Evolutionary conservation across 1,284 basidiomycete genomes (phyloP).

Genomic region (Grifola frondosa): DNA sequence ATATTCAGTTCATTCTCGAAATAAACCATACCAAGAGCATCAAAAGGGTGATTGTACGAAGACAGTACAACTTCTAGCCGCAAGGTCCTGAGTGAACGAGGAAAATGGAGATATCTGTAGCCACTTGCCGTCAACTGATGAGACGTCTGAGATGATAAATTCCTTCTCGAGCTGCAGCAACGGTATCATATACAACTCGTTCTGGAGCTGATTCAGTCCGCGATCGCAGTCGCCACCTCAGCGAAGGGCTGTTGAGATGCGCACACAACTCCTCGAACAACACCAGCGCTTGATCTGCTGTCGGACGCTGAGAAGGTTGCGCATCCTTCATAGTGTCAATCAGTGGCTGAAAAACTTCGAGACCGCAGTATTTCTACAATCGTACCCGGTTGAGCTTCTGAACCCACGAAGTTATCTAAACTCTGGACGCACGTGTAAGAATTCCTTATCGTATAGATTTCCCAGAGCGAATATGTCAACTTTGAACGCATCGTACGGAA

Average conservation of each 20-base stretch:
- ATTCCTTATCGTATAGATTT: slow-evolving; percentile 21
- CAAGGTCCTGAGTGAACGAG: no score
- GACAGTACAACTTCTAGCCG: no score
- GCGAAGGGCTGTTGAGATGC: neutral
- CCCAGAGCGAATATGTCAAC: slow-evolving; percentile 32
- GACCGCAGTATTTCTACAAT: slow-evolving; percentile 7
- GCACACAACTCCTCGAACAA: neutral
- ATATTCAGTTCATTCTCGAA: no score
- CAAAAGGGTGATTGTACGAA: no score
- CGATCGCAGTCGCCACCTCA: slow-evolving; percentile 12
- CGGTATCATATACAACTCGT: slow-evolving; percentile 11
- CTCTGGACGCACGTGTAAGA: slow-evolving; percentile 19
- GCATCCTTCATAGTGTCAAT: slow-evolving; percentile 16
- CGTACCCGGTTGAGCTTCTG: neutral
- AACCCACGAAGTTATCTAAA: neutral
- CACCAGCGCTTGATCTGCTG: slow-evolving; percentile 10
- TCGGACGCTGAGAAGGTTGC: slow-evolving; percentile 16
- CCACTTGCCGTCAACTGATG: no score
- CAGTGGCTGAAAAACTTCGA: slow-evolving; percentile 22
- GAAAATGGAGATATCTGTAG: no score
- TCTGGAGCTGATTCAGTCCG: slow-evolving; percentile 7
- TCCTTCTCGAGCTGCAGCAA: slow-evolving; percentile 9
- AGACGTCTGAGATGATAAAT: slow-evolving; percentile 7
- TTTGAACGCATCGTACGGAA: slow-evolving; percentile 31
- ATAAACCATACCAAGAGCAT: no score